Percentiles rank a stretch among this genome's conserved stretches.
These are phyloP conservation scores for Gossypium longicalyx DNA, from an alignment of 345 rosid species.

Conservation along the genomic window DNA sequence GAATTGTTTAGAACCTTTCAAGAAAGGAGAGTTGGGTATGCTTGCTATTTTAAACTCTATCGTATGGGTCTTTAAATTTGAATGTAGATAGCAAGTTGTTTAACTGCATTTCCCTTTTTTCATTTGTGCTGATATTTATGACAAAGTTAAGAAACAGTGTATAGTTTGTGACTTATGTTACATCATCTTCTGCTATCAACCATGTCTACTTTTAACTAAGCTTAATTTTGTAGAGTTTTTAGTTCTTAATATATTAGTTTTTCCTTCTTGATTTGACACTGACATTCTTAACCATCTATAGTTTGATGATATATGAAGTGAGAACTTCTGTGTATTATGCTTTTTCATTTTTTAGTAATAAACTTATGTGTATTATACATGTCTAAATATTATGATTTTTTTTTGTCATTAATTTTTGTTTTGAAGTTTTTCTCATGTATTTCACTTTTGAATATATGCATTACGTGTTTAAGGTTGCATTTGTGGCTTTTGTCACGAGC, in stretches of 20 bases:
- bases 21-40: background rate
- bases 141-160: background rate
- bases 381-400: too few relatives aligned
- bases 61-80: background rate
- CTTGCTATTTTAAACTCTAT: background rate
- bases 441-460: too few relatives aligned
- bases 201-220: background rate
- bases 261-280: conserved; percentile 23
- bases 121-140: background rate
- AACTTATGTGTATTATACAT: too few relatives aligned
- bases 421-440: too few relatives aligned
- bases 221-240: background rate
- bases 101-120: background rate
- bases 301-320: too few relatives aligned
- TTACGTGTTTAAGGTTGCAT: too few relatives aligned
- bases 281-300: too few relatives aligned
- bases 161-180: conserved; percentile 6
- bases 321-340: too few relatives aligned
- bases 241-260: conserved; percentile 6
- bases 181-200: background rate
- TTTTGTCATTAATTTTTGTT: too few relatives aligned
- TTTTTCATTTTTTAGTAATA: too few relatives aligned
- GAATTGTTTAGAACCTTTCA: background rate
- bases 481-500: too few relatives aligned
- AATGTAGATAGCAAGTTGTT: background rate